Base-by-base conservation (phyloP, 2,329 filamentous ascomycete genomes). In the Monosporascus sp. region DNA sequence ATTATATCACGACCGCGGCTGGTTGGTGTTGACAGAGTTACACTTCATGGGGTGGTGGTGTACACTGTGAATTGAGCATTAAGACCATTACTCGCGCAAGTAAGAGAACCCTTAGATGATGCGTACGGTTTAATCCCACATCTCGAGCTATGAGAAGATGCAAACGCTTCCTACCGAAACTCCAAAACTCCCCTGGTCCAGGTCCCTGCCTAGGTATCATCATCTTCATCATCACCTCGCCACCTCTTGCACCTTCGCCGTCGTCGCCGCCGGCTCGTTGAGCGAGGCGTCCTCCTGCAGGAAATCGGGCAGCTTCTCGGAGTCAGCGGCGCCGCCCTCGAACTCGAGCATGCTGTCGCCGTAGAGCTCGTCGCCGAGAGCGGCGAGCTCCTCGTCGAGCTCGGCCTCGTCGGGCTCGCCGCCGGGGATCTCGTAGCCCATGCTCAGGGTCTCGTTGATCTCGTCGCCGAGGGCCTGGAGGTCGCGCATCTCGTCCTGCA, bases 401-500 rank as follows among this genome's bases (percentile, higher is more conserved):
- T 99, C 94, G 2, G 88, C 85, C 82, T 99, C 94, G 69, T 97
- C 93, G 22, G 99, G 42, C 42, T 46, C 91, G 70, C 97, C 94
- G 65, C 99, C 94, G 0, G 94, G 94, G 37, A 99, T 81, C 68
- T 97, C 93, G 71, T 99, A 99, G 61, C 89, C 89, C 58, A 94
- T 75, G 55, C 88, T 87, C 53, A 99, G 87, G 60, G 88, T 92
- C 74, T 97, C 94, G 73, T 99, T 91, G 54, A 99, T 99, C 72
- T 99, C 94, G 71, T 97, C 97, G 3, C 94, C 93, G 56, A 97
- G 86, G 67, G 99, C 94, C 83, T 99, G 89, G 64, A 99, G 71
- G 72, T 99, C 94, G 6, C 92, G 92, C 94, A 99, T 97, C 74
- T 99, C 93, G 69, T 99, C 94, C 81, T 99, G 93, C 80, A 99